Base-by-base conservation (phyloP, 257 asterid genomes). In the Avicennia marina region DNA sequence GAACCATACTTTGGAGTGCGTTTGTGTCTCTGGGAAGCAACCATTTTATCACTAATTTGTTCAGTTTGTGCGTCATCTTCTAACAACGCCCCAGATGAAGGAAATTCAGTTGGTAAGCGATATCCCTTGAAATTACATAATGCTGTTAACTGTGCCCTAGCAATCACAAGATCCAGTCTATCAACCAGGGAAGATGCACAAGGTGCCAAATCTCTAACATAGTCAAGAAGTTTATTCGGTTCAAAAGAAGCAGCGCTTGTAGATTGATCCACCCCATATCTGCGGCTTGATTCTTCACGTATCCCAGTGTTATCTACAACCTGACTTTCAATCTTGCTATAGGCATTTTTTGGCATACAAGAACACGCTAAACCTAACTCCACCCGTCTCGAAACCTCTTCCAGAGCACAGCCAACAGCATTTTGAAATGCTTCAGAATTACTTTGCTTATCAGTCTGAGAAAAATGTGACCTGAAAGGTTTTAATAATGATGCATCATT, bases 301-400 rank as follows among this genome's bases (percentile, higher is more conserved):
- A 93, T 84, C 53, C 99, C 99, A 18, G 89, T 56, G 57, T 89
- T 93, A 62, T 89, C 95, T 24, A 93, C 78, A 58, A 62, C 55
- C 78, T 93, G 97, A 61, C 72, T 54, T 68, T 82, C 83, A 15
- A 89, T 78, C 67, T 57, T 69, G 6, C 72, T 68, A 66, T 48
- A 64, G 7, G 57, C 84, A 43, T 82, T 83, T 66, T 72, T 66
- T 1, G 86, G 81, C 20, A 55, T 63, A 62, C 99, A 93, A 66
- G 88, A 78, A 56, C 99, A 93, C 0, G 91, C 63, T 69, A 93
- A 56, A 26, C 99, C 97, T 50, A 93, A 74, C 77, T 73, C 83
- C 31, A 89, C 83, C 19, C 96, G 78, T 68, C 97, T 77, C 4
- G 86, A 70, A 65, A 93, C 86, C 81, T 93, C 99, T 58, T 80